phyloP scores from a whole-genome alignment of 2,329 filamentous ascomycete species.

The Trichoderma sp. region DNA sequence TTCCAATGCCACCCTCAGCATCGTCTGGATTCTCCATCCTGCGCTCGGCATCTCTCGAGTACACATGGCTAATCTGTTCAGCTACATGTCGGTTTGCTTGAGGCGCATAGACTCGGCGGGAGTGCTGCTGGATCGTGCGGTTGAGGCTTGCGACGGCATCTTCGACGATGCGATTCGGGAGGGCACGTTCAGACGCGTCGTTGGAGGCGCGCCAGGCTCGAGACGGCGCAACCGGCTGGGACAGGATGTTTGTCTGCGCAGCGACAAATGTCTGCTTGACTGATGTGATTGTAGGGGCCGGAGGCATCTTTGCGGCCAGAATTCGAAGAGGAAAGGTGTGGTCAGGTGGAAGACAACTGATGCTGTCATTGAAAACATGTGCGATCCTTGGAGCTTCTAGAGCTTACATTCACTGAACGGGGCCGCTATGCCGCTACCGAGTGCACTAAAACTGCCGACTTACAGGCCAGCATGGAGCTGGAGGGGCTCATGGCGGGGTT shows the following conservation, averaged over 20 bases:
- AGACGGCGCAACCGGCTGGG: constrained; percentile 61
- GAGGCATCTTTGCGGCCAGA: constrained; percentile 13
- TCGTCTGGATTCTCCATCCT: constrained; percentile 43
- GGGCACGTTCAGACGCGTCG: constrained; percentile 45
- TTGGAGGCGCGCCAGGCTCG: constrained; percentile 56
- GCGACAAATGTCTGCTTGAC: constrained; percentile 68
- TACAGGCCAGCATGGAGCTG: background rate
- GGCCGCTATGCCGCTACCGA: background rate
- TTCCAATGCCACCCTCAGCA: constrained; percentile 43
- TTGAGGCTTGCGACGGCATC: constrained; percentile 64
- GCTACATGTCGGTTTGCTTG: constrained; percentile 72
- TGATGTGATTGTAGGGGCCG: constrained; percentile 59
- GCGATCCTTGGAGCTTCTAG: background rate
- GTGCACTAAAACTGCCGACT: background rate
- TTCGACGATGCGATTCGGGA: constrained; percentile 57
- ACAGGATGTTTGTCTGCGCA: constrained; percentile 65
- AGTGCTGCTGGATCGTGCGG: constrained; percentile 65
- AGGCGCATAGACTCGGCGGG: constrained; percentile 66
- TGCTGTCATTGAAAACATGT: background rate
- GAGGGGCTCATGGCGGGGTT: background rate
- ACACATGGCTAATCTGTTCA: constrained; percentile 71
- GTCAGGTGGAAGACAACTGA: background rate
- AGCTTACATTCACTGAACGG: background rate
- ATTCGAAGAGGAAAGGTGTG: background rate
- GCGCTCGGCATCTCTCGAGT: constrained; percentile 54